Evolutionary conservation across 2,329 filamentous ascomycete genomes (phyloP), one percentile per base, ranked within the genome.

Genomic region (Colletotrichum melonis): DNA sequence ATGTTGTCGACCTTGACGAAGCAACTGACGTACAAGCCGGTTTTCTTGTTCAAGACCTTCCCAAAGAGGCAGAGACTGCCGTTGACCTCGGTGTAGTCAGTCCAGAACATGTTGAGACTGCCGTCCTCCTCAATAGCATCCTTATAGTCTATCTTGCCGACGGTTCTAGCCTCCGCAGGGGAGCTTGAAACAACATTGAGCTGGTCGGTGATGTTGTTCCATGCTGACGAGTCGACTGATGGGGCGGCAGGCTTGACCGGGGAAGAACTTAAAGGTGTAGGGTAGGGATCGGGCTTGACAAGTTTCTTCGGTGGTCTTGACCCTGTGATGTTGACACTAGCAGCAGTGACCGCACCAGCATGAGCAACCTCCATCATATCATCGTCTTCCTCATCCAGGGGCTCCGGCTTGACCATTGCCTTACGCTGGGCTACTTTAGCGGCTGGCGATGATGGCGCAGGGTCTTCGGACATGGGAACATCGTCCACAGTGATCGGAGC

Each of bases 1-100:
- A 99, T 94, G 77, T 98, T 98, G 86, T 99, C 95, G 24, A 99
- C 87, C 82, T 98, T 98, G 81, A 98, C 90, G 79, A 99, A 98
- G 78, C 95, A 97, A 83, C 97, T 99, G 73, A 95, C 93, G 80
- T 94, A 95, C 56, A 87, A 87, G 64, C 90, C 92, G 1, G 91
- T 94, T 78, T 92, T 93, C 82, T 95, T 98, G 85, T 98, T 95
- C 78, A 95, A 91, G 28, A 98, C 96, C 81, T 99, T 99, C 75
- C 97, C 97, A 80, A 99, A 98, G 12, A 99, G 88, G 81, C 95
- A 98, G 11, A 99, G 86, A 77, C 92, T 97, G 72, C 96, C 96
- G 78, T 95, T 95, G 80, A 98, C 87, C 80, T 99, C 97, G 1
- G 93, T 95, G 79, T 98, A 99, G 82, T 99, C 97, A 8, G 94